A percentile compares a stretch with the other conserved stretches of the same genome.
Conservation (phyloP, 768 basidiomycete genomes). For the Cubamyces sp. region DNA sequence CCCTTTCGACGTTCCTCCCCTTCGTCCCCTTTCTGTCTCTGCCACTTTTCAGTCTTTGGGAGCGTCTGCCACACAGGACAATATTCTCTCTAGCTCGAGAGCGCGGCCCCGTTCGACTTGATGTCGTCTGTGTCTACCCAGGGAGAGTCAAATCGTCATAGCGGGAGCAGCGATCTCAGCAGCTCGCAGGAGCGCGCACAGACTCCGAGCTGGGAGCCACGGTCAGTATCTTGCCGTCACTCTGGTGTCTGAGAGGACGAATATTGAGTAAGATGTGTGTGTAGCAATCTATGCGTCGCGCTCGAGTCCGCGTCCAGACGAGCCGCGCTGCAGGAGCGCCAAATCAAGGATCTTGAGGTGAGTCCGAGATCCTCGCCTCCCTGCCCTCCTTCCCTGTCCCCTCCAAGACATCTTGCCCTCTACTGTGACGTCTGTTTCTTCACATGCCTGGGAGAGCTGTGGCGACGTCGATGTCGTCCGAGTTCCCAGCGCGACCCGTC, state of each 20-base stretch:
- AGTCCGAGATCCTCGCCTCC: conserved; percentile 9
- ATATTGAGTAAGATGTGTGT: not conserved
- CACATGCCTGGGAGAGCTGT: not conserved
- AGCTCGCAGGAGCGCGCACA: conserved; percentile 19
- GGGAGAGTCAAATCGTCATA: conserved; percentile 12
- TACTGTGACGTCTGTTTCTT: not conserved
- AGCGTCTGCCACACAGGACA: not conserved
- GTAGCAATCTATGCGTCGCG: conserved; percentile 19
- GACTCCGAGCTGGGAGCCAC: conserved; percentile 19
- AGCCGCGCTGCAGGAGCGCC: conserved; percentile 28
- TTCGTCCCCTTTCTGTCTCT: too few species aligned
- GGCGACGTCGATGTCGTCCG: not conserved
- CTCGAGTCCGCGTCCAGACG: conserved; percentile 26
- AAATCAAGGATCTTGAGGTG: conserved; percentile 34
- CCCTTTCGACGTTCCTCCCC: not conserved
- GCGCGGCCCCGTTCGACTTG: not conserved
- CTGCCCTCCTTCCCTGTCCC: not conserved
- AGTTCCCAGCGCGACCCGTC: conserved; percentile 11
- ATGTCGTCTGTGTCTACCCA: conserved; percentile 20
- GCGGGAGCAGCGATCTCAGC: conserved; percentile 19
- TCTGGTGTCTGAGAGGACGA: not conserved
- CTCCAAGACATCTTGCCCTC: not conserved
- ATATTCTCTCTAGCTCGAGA: too few species aligned
- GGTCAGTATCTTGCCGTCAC: conserved; percentile 1
- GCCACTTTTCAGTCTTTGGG: not conserved